Base-by-base conservation (phyloP, 2,329 filamentous ascomycete genomes). In the Ascomycota sp. region DNA sequence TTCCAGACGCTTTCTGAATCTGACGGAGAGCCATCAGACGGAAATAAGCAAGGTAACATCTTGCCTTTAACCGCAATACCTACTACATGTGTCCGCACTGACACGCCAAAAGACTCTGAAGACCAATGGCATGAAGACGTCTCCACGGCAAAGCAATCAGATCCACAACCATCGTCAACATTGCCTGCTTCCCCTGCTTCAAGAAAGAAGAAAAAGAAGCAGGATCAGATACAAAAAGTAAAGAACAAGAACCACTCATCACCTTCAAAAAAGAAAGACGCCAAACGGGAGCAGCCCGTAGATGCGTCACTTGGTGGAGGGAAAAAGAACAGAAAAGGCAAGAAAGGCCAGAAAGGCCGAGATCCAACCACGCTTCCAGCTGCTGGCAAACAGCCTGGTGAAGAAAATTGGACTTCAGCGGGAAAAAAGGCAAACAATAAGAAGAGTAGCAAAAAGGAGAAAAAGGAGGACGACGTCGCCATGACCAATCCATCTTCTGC, bases 1-100 rank as follows among this genome's bases (percentile, higher is more conserved):
- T 51, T 48, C 30, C 43, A 52, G 30, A 40, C 53, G 30, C 37
- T 43, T 8, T 44, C 48, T 24, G 49, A 59, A 33, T 54, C 54
- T 29, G 57, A 61, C n/a, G 43, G 42, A 10, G 56, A 56, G 24
- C 41, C 47, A 30, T 27, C 31, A 20, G 34, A 12, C 2, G 29
- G 35, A n/a, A 32, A 31, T 23, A 23, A 29, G 9, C 23, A 39
- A 35, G 36, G 37, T 35, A 41, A 34, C 35, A 31, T 11, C 8
- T 17, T 9, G 10, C 12, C 8, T 23, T 28, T 35, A 34, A 19
- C 30, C 7, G 10, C 25, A 13, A 17, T 19, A 25, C 9, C 13
- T n/a, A 11, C n/a, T 17, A 17, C 12, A 8, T 4, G 23, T 24
- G 20, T 20, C 23, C 6, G 21, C 24, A 12, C 28, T 28, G 10